These are phyloP conservation scores for Adiantum capillusveneris DNA, from an alignment of 75 land plant species.

Conservation along the genomic window DNA sequence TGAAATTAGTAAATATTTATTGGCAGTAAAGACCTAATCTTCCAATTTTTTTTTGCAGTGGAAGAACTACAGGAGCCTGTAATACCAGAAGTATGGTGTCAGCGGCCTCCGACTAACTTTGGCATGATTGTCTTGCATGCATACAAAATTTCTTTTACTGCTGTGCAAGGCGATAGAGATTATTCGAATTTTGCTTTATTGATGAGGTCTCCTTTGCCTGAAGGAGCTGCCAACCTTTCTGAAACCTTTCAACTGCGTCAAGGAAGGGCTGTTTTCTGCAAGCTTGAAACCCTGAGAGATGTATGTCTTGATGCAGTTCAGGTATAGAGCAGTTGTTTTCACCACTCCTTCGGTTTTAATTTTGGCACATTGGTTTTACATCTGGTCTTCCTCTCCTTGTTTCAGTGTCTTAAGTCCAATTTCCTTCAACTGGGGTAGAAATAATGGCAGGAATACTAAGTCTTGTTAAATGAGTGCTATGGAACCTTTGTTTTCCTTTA, in stretches of 20 bases:
- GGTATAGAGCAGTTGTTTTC: no score
- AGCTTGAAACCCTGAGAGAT: conserved; percentile 37
- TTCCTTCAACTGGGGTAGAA: no score
- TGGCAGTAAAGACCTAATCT: no score
- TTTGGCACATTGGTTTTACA: no score
- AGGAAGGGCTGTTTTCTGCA: conserved; percentile 52
- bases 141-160: conserved; percentile 46
- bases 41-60: not conserved
- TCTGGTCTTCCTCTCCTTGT: no score
- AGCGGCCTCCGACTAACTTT: not conserved
- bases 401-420: no score
- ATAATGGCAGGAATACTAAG: no score
- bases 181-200: conserved; percentile 77
- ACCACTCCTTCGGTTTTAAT: no score
- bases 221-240: conserved; percentile 43
- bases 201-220: conserved; percentile 49
- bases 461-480: no score
- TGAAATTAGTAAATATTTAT: no score
- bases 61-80: conserved; percentile 5
- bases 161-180: conserved; percentile 44
- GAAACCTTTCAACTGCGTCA: conserved; percentile 61
- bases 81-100: conserved; percentile 1
- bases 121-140: conserved; percentile 24
- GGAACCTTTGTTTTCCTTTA: no score
- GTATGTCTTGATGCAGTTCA: conserved; percentile 37